Evolutionary conservation across 306 rosid species (phyloP).

Genomic region (Betula pendula): DNA sequence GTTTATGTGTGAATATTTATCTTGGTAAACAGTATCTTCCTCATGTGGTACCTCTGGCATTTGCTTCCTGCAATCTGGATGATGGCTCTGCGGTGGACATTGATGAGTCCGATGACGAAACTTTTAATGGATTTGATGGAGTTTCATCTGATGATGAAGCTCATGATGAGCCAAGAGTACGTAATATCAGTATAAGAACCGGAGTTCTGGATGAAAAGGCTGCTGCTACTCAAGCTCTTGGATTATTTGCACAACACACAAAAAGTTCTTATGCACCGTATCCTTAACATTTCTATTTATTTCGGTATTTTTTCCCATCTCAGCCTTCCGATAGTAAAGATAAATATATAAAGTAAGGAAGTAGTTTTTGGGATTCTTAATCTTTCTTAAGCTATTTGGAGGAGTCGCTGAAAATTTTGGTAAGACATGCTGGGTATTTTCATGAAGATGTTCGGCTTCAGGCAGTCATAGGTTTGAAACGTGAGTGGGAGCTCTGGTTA

Average conservation of each 20-base stretch:
- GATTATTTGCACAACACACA: constrained; percentile 90
- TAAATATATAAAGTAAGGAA: background rate
- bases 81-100: constrained; percentile 96
- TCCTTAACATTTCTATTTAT: constrained; percentile 40
- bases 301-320: constrained; percentile 7
- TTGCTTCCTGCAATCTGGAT: constrained; percentile 96
- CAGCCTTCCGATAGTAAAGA: constrained; percentile 3
- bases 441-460: constrained; percentile 99
- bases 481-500: constrained; percentile 50
- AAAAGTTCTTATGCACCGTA: constrained; percentile 86
- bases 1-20: constrained; percentile 32
- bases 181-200: constrained; percentile 90
- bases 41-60: constrained; percentile 88
- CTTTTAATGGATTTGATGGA: constrained; percentile 86
- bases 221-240: constrained; percentile 99
- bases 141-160: constrained; percentile 98
- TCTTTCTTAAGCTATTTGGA: constrained; percentile 77
- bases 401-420: constrained; percentile 82
- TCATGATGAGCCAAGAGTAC: constrained; percentile 95
- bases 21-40: constrained; percentile 83
- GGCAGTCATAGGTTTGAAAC: constrained; percentile 78
- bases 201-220: constrained; percentile 99
- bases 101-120: constrained; percentile 83
- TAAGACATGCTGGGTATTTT: constrained; percentile 74
- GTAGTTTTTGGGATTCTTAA: constrained; percentile 39